These are phyloP conservation scores for Bretziella fagacearum DNA, from an alignment of 2,329 filamentous ascomycete genomes.

Conservation along the genomic window DNA sequence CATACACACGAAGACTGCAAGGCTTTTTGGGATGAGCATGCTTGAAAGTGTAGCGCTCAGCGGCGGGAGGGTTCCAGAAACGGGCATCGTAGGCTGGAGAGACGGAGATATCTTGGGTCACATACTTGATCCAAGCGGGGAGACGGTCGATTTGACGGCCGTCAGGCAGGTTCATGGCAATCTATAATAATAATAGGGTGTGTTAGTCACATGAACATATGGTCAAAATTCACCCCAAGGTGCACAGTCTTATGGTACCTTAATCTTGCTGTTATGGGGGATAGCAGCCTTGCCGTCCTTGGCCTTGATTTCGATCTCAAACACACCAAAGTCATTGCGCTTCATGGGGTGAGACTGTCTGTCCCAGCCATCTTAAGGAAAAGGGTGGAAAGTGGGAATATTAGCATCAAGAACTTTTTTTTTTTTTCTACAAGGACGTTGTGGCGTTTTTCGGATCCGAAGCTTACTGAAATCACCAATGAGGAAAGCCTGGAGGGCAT, in stretches of 20 bases:
- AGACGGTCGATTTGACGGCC: constrained; percentile 74
- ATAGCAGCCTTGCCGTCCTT: constrained; percentile 61
- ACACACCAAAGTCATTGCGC: constrained; percentile 71
- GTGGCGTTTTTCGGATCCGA: background rate
- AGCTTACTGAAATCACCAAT: constrained; percentile 83
- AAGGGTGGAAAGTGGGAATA: constrained; percentile 3
- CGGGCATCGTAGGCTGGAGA: constrained; percentile 88
- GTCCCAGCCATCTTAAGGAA: constrained; percentile 61
- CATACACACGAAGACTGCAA: constrained; percentile 75
- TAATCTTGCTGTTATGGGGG: constrained; percentile 86
- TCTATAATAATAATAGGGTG: constrained; percentile 30
- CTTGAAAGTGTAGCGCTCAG: constrained; percentile 70
- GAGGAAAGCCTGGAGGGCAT: constrained; percentile 66
- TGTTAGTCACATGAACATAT: background rate
- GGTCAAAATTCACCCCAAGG: background rate
- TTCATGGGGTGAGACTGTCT: constrained; percentile 70
- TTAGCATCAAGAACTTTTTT: background rate
- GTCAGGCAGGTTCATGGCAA: constrained; percentile 62
- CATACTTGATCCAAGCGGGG: constrained; percentile 93
- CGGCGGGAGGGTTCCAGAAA: constrained; percentile 84
- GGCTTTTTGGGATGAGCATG: constrained; percentile 70
- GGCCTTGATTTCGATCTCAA: constrained; percentile 62
- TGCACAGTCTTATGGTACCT: constrained; percentile 33
- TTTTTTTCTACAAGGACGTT: background rate
- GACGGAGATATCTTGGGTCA: constrained; percentile 78